Percentiles rank a stretch among this genome's conserved stretches.
phyloP scores from a whole-genome alignment of 139 green algal genomes.

The Astrephomene gubernaculifera region DNA sequence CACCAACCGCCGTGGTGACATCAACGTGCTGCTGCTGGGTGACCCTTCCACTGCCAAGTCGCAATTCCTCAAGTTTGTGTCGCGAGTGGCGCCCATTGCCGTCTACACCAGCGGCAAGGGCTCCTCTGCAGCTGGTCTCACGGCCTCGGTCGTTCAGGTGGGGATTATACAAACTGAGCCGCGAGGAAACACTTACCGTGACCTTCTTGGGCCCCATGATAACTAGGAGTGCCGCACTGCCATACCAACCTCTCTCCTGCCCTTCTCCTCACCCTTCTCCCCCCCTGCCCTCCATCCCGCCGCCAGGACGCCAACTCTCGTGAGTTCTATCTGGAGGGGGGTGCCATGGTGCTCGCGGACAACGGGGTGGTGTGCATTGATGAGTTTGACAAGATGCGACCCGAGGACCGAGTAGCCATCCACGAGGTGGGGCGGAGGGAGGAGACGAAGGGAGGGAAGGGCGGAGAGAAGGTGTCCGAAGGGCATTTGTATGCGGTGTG shows the following conservation, averaged over 20 bases:
- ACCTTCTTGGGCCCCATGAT: too few species aligned
- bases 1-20: conserved; percentile 92
- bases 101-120: conserved; percentile 99
- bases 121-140: conserved; percentile 95
- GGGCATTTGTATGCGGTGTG: neutral
- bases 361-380: conserved; percentile 99
- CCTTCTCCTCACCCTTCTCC: neutral
- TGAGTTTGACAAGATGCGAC: conserved; percentile 99
- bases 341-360: conserved; percentile 98
- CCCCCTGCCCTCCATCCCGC: neutral
- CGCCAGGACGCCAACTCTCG: conserved; percentile 55
- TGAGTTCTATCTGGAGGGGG: conserved; percentile 84
- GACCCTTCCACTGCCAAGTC: conserved; percentile 98
- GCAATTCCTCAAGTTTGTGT: conserved; percentile 98
- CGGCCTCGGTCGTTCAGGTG: conserved; percentile 87
- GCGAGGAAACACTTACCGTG: too few species aligned
- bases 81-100: conserved; percentile 88
- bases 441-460: neutral
- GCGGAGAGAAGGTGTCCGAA: neutral
- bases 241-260: neutral
- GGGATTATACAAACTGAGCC: too few species aligned
- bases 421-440: conserved; percentile 81
- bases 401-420: conserved; percentile 97
- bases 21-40: conserved; percentile 98
- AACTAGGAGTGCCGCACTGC: neutral